Conservation (phyloP, 495 filamentous ascomycete genomes). For the Niebla homalea region DNA sequence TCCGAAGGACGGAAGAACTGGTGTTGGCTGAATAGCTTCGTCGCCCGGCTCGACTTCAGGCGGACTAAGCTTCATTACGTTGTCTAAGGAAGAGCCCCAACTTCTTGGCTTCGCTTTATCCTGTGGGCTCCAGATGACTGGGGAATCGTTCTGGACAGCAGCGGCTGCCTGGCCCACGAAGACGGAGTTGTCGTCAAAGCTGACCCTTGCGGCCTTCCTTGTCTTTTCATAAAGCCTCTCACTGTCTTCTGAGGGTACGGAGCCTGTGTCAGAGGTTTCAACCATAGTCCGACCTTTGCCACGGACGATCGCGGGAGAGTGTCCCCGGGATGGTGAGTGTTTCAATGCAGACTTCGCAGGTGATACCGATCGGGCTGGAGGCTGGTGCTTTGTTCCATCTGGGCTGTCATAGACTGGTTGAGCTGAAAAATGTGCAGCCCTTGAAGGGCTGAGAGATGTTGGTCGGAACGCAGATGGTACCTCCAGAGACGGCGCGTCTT, state of each 20-base stretch:
- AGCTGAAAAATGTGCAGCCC: conserved; percentile 62
- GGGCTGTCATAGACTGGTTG: conserved; percentile 38
- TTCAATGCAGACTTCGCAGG: conserved; percentile 83
- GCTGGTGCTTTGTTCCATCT: conserved; percentile 49
- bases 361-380: conserved; percentile 66
- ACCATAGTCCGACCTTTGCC: conserved; percentile 31
- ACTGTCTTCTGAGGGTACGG: conserved; percentile 47
- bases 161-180: conserved; percentile 47
- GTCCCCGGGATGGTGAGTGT: conserved; percentile 39
- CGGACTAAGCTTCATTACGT: conserved; percentile 30
- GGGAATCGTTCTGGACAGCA: conserved; percentile 37
- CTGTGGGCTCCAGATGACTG: conserved; percentile 33
- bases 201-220: conserved; percentile 65
- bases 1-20: conserved; percentile 70
- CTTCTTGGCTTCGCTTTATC: conserved; percentile 20
- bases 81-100: conserved; percentile 5
- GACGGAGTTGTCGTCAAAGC: conserved; percentile 66
- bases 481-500: conserved; percentile 10
- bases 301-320: conserved; percentile 32
- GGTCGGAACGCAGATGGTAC: conserved; percentile 17
- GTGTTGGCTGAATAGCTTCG: conserved; percentile 57
- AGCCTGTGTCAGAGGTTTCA: conserved; percentile 48
- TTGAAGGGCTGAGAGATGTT: conserved; percentile 45
- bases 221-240: conserved; percentile 28
- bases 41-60: conserved; percentile 41